These are phyloP conservation scores for Zostera marina DNA, from an alignment of 116 monocot genomes.

Conservation along the genomic window DNA sequence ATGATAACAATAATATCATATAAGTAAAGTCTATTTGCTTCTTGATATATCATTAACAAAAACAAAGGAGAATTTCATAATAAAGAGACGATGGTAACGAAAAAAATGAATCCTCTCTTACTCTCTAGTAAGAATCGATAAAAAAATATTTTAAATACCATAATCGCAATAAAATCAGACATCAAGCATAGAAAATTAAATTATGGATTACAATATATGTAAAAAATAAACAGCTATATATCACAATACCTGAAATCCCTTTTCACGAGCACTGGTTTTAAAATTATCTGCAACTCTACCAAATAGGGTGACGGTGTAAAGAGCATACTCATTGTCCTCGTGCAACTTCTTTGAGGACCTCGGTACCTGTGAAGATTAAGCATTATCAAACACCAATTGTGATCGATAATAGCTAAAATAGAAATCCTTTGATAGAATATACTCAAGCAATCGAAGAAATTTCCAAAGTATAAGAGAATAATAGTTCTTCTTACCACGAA, in stretches of 20 bases:
- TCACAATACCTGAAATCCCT: constrained; percentile 78
- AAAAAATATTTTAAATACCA: too few relatives aligned
- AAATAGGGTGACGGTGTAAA: constrained; percentile 89
- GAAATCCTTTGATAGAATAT: too few relatives aligned
- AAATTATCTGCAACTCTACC: constrained; percentile 67
- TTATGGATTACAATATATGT: background rate
- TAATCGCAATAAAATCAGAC: background rate
- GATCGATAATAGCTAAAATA: background rate
- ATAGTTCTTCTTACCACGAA: constrained; percentile 56
- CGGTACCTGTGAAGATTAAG: constrained; percentile 42
- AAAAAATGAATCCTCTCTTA: too few relatives aligned
- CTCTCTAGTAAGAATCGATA: too few relatives aligned
- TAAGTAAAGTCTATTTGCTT: too few relatives aligned
- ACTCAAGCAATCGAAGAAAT: too few relatives aligned
- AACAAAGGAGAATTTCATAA: too few relatives aligned
- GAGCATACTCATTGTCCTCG: constrained; percentile 94
- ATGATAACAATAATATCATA: too few relatives aligned
- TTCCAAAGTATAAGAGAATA: too few relatives aligned
- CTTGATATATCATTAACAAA: too few relatives aligned
- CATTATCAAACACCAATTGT: background rate
- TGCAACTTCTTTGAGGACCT: constrained; percentile 78
- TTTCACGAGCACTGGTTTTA: constrained; percentile 66
- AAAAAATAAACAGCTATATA: background rate
- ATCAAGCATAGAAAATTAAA: background rate
- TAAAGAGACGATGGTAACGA: too few relatives aligned